Evolutionary conservation across 352 stramenopile genomes (phyloP), one percentile per base, ranked within the genome.

Genomic region (Peronospora tabacina): DNA sequence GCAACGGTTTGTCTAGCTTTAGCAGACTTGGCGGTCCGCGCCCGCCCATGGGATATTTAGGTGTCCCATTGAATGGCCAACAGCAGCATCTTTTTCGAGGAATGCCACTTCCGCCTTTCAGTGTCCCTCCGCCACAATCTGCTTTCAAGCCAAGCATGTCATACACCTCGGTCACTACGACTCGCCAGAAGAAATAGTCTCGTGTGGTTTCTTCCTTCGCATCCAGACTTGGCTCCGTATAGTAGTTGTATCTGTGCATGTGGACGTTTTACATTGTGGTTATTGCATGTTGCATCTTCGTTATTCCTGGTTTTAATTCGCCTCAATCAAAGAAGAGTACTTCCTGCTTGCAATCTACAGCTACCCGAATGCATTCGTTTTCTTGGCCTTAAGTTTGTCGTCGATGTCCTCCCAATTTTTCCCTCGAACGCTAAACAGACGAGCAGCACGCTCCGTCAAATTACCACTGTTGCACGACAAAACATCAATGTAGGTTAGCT

Each of bases 351-450:
- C 37, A 38, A 48, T 37, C 45, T 39, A 36, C 36, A 22, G n/a
- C n/a, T 43, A 35, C 34, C 15, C 17, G 20, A 17, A 1, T 40
- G n/a, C 15, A 59, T 37, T 57, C 9, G 63, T 56, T 58, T 54
- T 85, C 35, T 65, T 66, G 32, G 77, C 68, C 51, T 87, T 89
- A 38, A 93, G 51, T 44, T 90, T 91, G 37, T 51, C 46, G n/a
- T 87, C 68, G 30, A 98, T 90, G 42, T 98, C 74, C 11, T 97
- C 82, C 65, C 87, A 82, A 9, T 64, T 36, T 54, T 96, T 96
- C 39, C 95, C 90, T 49, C 95, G 96, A 29, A 96, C 84, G 39
- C 88, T 83, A 33, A 97, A 91, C 29, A 99, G 66, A 16, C 96
- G 71, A 41, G 72, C 61, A 0, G 96, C 95, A 39, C 95, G 78